phyloP scores from a whole-genome alignment of 257 asterid genomes.

The Solanum sparsipilum region DNA sequence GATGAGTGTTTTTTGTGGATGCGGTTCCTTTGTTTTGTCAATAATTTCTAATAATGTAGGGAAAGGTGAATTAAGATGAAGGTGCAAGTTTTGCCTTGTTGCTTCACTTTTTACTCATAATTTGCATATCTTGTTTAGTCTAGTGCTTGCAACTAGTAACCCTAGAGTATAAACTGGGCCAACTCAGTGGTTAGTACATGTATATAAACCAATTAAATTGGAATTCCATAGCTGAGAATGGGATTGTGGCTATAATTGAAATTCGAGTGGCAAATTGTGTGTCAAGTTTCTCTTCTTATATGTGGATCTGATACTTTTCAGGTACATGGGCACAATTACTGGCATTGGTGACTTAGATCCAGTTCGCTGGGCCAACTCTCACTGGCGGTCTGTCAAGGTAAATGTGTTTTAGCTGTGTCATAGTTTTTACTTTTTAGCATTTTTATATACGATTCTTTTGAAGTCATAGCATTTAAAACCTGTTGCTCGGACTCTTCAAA shows the following conservation, averaged over 20 bases:
- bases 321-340: slow-evolving; percentile 97
- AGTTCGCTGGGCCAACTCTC: slow-evolving; percentile 94
- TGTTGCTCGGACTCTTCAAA: neutral
- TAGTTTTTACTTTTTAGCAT: neutral
- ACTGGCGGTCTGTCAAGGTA: slow-evolving; percentile 98
- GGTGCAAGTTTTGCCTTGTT: neutral
- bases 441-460: neutral
- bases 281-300: slow-evolving; percentile 2
- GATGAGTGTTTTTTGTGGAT: neutral
- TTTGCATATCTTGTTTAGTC: neutral
- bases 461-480: neutral
- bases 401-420: neutral
- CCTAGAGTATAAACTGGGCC: neutral
- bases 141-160: neutral
- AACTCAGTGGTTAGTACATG: neutral
- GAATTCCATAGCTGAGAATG: neutral
- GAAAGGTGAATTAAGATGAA: neutral
- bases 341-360: slow-evolving; percentile 89
- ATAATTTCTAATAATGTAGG: neutral
- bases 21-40: neutral
- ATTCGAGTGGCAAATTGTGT: neutral
- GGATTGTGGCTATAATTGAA: neutral
- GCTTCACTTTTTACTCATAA: neutral
- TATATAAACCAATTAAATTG: neutral
- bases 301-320: slow-evolving; percentile 20